Base-by-base conservation (phyloP, 176 grass and related monocot genomes). In the Triticum urartu region DNA sequence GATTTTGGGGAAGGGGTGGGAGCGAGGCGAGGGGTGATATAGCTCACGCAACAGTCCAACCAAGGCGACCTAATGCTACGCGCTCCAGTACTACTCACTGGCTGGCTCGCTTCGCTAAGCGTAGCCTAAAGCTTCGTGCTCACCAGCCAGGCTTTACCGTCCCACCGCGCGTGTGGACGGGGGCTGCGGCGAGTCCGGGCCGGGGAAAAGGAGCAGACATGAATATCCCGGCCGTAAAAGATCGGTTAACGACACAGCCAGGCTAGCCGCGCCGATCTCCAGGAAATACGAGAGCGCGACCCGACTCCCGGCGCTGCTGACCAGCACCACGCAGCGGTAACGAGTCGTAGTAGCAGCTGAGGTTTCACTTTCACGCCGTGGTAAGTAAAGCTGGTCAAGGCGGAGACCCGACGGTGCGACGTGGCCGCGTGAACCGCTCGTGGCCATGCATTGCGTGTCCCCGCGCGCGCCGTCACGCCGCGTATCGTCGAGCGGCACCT, bases 1-100 rank as follows among this genome's bases (percentile, higher is more conserved):
- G 85, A 71, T 52, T 76, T 79, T 35, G 80, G 71, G 58, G 58
- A 21, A 25, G 54, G 52, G 64, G 1, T 3, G 6, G 69, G 17
- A 24, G 36, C 2, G 2, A 8, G 5, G 28, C 9, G 12, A 68
- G 14, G 63, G 62, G 9, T 14, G 64, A 66, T 66, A 76, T 85
- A 77, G 63, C 62, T 33, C 28, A 20, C 88, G 36, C 61, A 86
- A 86, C 72, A 78, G 88, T 86, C 83, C 88, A 86, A 86, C 52
- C 8, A 60, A 20, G 39, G 62, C 72, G 83, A 86, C 84, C 84
- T 70, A 86, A 78, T 58, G 72, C 89, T 14, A 30, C 50, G 60
- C 25, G 21, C 45, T 15, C 28, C 28, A 30, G 28, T 30, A 30
- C 28, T 30, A 30, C 10, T 43, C 2, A 6, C 50, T 54, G 5